Evolutionary conservation across 768 basidiomycete species (phyloP).

Genomic region (Dioszegia crocea): DNA sequence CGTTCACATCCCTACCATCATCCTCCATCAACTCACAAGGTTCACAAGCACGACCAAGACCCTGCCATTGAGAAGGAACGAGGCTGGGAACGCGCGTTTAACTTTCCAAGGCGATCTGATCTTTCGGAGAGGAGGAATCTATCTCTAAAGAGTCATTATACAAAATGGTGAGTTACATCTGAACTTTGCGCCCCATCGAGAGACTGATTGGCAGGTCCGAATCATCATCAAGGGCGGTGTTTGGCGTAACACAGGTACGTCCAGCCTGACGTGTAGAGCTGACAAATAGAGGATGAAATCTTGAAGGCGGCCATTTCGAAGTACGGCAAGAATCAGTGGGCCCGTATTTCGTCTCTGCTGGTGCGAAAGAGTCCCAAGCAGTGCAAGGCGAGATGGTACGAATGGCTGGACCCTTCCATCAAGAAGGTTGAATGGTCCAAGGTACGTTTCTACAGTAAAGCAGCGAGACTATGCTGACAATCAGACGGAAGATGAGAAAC

Average conservation of each 20-base stretch:
- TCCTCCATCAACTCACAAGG: too few species aligned
- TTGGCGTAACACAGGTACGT: conserved; percentile 47
- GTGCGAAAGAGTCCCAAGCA: conserved; percentile 99
- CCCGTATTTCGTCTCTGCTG: conserved; percentile 92
- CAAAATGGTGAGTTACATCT: neutral
- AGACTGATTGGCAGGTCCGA: conserved; percentile 33
- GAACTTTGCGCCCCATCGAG: too few species aligned
- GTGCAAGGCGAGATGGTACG: conserved; percentile 91
- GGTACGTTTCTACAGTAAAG: conserved; percentile 52
- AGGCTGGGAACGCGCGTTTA: too few species aligned
- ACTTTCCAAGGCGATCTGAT: too few species aligned
- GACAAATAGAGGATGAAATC: conserved; percentile 69
- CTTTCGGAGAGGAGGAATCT: too few species aligned
- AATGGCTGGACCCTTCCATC: conserved; percentile 98
- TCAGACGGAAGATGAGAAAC: conserved; percentile 95
- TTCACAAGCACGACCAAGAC: too few species aligned
- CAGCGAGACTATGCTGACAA: neutral
- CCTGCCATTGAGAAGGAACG: too few species aligned
- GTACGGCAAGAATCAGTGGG: conserved; percentile 59
- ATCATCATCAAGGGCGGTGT: conserved; percentile 52
- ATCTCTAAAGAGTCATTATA: neutral
- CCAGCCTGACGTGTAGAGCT: neutral
- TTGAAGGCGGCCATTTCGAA: conserved; percentile 87
- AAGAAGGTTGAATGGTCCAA: conserved; percentile 99
- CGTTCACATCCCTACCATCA: too few species aligned